phyloP scores from a whole-genome alignment of 805 yeast species.

The Candida palmyrensis region DNA sequence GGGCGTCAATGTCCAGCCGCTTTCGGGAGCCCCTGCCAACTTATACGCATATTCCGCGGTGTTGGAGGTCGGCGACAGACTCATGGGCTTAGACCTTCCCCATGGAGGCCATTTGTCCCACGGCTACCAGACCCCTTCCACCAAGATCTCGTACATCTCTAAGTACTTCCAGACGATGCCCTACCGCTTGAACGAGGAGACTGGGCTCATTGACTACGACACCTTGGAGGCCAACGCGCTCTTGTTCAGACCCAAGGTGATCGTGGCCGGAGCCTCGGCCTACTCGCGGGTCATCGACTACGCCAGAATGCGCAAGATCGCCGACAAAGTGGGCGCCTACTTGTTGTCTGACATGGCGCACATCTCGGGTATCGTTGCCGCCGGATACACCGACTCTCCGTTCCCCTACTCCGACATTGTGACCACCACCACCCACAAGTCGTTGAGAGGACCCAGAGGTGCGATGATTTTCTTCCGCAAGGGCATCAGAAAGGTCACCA shows the following conservation, averaged over 20 bases:
- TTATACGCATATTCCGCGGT: slow-evolving; percentile 94
- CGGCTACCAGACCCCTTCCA: slow-evolving; percentile 92
- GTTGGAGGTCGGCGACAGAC: slow-evolving; percentile 91
- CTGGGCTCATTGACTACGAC: slow-evolving; percentile 96
- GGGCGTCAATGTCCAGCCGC: slow-evolving; percentile 97
- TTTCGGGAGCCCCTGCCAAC: slow-evolving; percentile 97
- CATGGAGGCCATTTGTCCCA: slow-evolving; percentile 99
- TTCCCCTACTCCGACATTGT: slow-evolving; percentile 97
- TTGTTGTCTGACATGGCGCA: slow-evolving; percentile 98
- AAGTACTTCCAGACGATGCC: slow-evolving; percentile 99
- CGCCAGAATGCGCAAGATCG: slow-evolving; percentile 93
- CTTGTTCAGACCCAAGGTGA: slow-evolving; percentile 90
- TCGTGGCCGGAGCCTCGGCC: slow-evolving; percentile 98
- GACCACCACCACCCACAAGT: slow-evolving; percentile 98
- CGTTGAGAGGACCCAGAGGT: slow-evolving; percentile 99
- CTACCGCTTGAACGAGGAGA: slow-evolving; percentile 84
- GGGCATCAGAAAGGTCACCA: slow-evolving; percentile 84
- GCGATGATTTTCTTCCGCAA: slow-evolving; percentile 99
- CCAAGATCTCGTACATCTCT: slow-evolving; percentile 93
- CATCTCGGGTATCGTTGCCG: slow-evolving; percentile 92
- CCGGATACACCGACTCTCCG: slow-evolving; percentile 94
- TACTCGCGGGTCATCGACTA: slow-evolving; percentile 96
- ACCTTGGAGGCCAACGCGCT: slow-evolving; percentile 86
- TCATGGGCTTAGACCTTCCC: slow-evolving; percentile 97
- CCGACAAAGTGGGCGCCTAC: slow-evolving; percentile 96